Conservation (phyloP, 345 rosid genomes). For the Salix exigua region DNA sequence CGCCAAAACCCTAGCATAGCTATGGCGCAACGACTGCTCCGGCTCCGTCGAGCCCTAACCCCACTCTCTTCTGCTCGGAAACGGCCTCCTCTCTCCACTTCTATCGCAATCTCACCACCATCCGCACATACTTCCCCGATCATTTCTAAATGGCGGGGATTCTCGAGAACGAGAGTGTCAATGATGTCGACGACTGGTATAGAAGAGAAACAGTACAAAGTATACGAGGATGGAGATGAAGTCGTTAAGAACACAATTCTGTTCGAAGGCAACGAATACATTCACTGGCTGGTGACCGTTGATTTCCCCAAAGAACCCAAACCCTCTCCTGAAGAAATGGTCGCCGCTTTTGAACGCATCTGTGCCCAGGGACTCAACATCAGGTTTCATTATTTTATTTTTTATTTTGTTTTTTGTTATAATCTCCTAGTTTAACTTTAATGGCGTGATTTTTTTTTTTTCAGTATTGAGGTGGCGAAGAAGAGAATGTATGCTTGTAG, state of each 20-base stretch:
- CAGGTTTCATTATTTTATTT: slow-evolving; percentile 37
- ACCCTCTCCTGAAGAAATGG: slow-evolving; percentile 63
- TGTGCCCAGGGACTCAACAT: slow-evolving; percentile 80
- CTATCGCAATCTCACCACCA: background rate
- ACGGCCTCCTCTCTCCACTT: slow-evolving; percentile 28
- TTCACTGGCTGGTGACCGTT: slow-evolving; percentile 90
- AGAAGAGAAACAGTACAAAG: slow-evolving; percentile 17
- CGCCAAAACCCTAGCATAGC: background rate
- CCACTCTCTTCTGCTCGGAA: slow-evolving; percentile 17
- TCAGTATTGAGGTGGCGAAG: slow-evolving; percentile 85
- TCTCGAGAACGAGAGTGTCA: slow-evolving; percentile 7
- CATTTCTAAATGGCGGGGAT: slow-evolving; percentile 3
- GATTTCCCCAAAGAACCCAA: slow-evolving; percentile 59
- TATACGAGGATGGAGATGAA: slow-evolving; percentile 65
- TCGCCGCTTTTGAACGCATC: slow-evolving; percentile 63
- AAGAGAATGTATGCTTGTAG: slow-evolving; percentile 88
- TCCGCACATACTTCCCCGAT: background rate
- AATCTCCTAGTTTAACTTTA: background rate
- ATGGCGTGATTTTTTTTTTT: slow-evolving; percentile 13
- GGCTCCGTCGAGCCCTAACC: slow-evolving; percentile 57
- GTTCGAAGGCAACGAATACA: slow-evolving; percentile 82
- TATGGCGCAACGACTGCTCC: slow-evolving; percentile 44
- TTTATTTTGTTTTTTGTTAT: background rate
- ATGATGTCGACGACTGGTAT: background rate
- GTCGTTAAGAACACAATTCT: slow-evolving; percentile 65